phyloP scores from a whole-genome alignment of 2,329 filamentous ascomycete species.

The Pestalotiopsis sp. region DNA sequence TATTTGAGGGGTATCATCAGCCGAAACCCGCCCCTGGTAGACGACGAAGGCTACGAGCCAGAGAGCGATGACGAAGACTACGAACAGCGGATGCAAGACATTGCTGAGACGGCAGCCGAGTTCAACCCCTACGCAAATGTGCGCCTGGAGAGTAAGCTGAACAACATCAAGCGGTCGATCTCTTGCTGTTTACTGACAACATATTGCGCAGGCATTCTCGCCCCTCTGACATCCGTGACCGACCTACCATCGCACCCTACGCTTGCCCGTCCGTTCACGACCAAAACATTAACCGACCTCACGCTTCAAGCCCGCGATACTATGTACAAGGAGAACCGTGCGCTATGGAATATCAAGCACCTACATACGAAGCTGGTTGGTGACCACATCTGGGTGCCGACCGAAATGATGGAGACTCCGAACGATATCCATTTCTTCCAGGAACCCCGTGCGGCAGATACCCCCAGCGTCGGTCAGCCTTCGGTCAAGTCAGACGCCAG shows the following conservation, averaged over 20 bases:
- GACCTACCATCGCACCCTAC: slow-evolving; percentile 76
- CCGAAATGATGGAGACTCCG: slow-evolving; percentile 57
- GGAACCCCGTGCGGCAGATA: slow-evolving; percentile 39
- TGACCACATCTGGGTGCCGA: slow-evolving; percentile 71
- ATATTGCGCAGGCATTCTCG: slow-evolving; percentile 61
- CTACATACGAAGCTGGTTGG: slow-evolving; percentile 74
- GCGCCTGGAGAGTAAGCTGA: slow-evolving; percentile 66
- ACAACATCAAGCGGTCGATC: neutral
- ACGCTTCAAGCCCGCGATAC: slow-evolving; percentile 69
- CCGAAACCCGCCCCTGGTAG: slow-evolving; percentile 71
- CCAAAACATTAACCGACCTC: slow-evolving; percentile 72
- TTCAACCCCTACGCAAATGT: slow-evolving; percentile 76
- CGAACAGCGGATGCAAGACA: slow-evolving; percentile 63
- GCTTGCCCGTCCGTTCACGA: slow-evolving; percentile 74
- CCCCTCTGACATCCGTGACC: slow-evolving; percentile 73
- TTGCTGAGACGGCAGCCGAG: slow-evolving; percentile 64
- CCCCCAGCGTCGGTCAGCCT: slow-evolving; percentile 19
- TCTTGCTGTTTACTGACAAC: slow-evolving; percentile 23
- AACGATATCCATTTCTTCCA: slow-evolving; percentile 59
- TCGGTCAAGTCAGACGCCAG: slow-evolving; percentile 25
- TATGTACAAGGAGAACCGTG: slow-evolving; percentile 74
- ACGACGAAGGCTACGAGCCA: slow-evolving; percentile 78
- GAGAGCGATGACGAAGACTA: slow-evolving; percentile 76
- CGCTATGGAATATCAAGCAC: slow-evolving; percentile 74
- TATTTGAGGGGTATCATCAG: slow-evolving; percentile 73